Percentiles rank a stretch among this genome's conserved stretches.
Evolutionary conservation across 108 stramenopile genomes (phyloP).

Genomic region (Mediolabrus comicus): DNA sequence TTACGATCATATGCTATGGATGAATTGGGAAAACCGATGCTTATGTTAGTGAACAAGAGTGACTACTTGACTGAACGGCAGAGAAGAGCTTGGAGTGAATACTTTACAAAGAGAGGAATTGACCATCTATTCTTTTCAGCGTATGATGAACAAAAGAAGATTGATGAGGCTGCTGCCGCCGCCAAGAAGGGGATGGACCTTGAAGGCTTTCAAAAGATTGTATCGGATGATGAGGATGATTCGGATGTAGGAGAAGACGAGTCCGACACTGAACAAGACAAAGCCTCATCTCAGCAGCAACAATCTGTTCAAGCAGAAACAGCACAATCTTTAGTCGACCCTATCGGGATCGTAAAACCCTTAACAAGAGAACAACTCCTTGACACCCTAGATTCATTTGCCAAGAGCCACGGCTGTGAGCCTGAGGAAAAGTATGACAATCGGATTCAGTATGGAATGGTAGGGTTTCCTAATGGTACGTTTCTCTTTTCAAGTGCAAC

Average conservation of each 20-base stretch:
- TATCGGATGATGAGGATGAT: slow-evolving; percentile 35
- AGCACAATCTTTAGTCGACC: background rate
- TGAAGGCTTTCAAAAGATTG: slow-evolving; percentile 29
- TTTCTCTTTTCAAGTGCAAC: background rate
- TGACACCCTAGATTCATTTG: slow-evolving; percentile 64
- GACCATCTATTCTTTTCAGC: slow-evolving; percentile 96
- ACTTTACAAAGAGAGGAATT: slow-evolving; percentile 76
- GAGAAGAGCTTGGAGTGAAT: slow-evolving; percentile 84
- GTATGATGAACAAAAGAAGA: slow-evolving; percentile 80
- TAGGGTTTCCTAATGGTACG: slow-evolving; percentile 73
- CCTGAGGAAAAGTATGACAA: slow-evolving; percentile 63
- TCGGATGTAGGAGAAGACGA: slow-evolving; percentile 18
- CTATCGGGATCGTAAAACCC: slow-evolving; percentile 52
- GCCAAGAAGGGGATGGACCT: slow-evolving; percentile 42
- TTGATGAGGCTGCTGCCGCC: slow-evolving; percentile 64
- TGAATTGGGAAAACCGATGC: slow-evolving; percentile 82
- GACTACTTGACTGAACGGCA: slow-evolving; percentile 90
- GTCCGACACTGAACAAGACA: background rate
- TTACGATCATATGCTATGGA: slow-evolving; percentile 82
- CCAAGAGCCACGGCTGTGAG: slow-evolving; percentile 54
- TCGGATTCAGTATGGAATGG: slow-evolving; percentile 92
- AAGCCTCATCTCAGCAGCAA: background rate
- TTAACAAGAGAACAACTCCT: slow-evolving; percentile 75
- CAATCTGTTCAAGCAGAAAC: background rate
- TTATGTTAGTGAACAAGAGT: slow-evolving; percentile 96